Evolutionary conservation across 2,329 filamentous ascomycete genomes (phyloP).

Genomic region (Aureobasidium sp.): DNA sequence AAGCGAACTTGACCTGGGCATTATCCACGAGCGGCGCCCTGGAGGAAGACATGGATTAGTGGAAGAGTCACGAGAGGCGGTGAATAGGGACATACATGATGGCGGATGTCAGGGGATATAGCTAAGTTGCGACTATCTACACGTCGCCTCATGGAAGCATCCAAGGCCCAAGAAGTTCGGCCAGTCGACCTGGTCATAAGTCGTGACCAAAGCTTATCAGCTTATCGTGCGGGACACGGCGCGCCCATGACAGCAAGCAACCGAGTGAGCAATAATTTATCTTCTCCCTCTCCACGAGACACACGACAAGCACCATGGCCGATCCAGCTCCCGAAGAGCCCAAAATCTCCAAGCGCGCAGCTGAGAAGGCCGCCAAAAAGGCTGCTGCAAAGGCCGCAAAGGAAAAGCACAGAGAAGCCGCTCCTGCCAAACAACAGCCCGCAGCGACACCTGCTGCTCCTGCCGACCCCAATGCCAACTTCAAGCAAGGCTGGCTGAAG

Average conservation of each 20-base stretch:
- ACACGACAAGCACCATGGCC: conserved; percentile 22
- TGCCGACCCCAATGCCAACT: conserved; percentile 36
- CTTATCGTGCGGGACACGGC: background rate
- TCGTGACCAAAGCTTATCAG: background rate
- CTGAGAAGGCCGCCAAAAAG: conserved; percentile 45
- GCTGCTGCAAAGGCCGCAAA: conserved; percentile 40
- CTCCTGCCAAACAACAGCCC: conserved; percentile 20
- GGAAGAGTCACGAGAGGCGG: background rate
- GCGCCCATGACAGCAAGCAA: background rate
- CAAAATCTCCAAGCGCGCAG: conserved; percentile 41
- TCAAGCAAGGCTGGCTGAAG: conserved; percentile 45
- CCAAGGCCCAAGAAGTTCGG: background rate
- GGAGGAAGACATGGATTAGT: background rate
- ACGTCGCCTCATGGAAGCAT: conserved; percentile 10
- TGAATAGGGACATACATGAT: conserved; percentile 12
- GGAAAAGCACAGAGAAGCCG: conserved; percentile 34
- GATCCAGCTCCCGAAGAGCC: conserved; percentile 25
- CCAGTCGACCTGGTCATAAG: background rate
- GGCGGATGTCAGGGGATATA: conserved; percentile 1
- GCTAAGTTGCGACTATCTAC: background rate
- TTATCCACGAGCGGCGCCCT: conserved; percentile 80
- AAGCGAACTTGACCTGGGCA: conserved; percentile 78
- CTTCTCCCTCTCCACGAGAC: background rate
- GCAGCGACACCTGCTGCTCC: conserved; percentile 17
- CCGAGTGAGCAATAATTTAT: conserved; percentile 1